Conservation (phyloP, 768 basidiomycete species). For the Artomyces pyxidatus region DNA sequence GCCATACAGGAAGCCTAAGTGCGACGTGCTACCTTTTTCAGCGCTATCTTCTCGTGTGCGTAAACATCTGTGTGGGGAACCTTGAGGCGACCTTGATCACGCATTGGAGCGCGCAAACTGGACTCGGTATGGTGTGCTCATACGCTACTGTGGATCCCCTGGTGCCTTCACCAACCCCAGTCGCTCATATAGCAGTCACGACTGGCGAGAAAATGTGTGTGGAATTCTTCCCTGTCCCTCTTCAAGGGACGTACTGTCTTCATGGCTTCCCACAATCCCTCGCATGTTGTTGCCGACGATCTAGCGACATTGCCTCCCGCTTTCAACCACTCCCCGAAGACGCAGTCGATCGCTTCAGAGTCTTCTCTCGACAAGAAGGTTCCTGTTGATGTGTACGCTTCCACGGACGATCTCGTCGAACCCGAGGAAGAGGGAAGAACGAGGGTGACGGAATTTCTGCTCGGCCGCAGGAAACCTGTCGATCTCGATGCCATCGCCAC, state of each 20-base stretch:
- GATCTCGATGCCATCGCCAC: constrained; percentile 45
- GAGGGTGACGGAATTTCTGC: constrained; percentile 12
- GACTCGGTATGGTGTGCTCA: neutral
- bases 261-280: neutral
- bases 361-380: constrained; percentile 1
- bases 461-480: constrained; percentile 2
- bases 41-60: too few relatives aligned
- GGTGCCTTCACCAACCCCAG: neutral
- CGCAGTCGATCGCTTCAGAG: neutral
- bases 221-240: neutral
- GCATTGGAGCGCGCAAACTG: neutral
- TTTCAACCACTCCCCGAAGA: neutral
- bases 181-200: too few relatives aligned
- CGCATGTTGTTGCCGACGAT: neutral
- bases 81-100: neutral
- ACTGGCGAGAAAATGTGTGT: too few relatives aligned
- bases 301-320: neutral
- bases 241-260: neutral
- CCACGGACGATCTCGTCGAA: neutral
- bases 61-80: too few relatives aligned
- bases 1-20: neutral
- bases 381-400: neutral
- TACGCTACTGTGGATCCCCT: neutral
- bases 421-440: neutral
- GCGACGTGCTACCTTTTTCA: too few relatives aligned